A percentile compares a stretch with the other conserved stretches of the same genome.
phyloP scores from a whole-genome alignment of 768 basidiomycete genomes.

The Panellus pusillus region DNA sequence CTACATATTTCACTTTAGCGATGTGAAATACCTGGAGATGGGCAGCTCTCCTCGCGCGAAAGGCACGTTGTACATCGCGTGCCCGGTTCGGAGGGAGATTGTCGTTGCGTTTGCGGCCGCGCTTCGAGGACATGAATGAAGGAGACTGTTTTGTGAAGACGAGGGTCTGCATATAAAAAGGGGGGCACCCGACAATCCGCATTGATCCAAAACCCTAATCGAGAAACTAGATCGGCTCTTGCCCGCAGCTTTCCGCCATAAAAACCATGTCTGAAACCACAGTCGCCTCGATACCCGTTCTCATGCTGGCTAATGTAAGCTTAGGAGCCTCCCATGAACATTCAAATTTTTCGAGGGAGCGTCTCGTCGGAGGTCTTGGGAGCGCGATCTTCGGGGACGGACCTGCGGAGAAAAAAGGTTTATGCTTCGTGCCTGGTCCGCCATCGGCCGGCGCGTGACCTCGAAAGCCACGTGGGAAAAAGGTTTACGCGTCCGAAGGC shows the following conservation, averaged over 20 bases:
- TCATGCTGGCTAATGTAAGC: slow-evolving; percentile 6
- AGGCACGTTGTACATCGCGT: slow-evolving; percentile 86
- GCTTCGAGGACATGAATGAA: slow-evolving; percentile 74
- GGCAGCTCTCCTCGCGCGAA: slow-evolving; percentile 84
- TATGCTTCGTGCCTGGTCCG: too few species aligned
- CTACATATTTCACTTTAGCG: slow-evolving; percentile 42
- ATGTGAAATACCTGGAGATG: slow-evolving; percentile 63
- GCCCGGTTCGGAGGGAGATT: slow-evolving; percentile 80
- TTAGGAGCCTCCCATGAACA: not conserved
- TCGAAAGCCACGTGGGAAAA: too few species aligned
- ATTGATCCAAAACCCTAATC: slow-evolving; percentile 4
- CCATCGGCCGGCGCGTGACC: too few species aligned
- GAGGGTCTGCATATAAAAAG: slow-evolving; percentile 42
- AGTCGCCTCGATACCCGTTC: slow-evolving; percentile 1
- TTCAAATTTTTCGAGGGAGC: too few species aligned
- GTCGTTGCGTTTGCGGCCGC: slow-evolving; percentile 83
- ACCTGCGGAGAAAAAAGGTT: too few species aligned
- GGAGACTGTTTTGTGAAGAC: slow-evolving; percentile 31
- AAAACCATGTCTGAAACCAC: slow-evolving; percentile 10
- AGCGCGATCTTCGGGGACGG: not conserved
- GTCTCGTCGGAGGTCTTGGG: too few species aligned
- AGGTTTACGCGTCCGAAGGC: too few species aligned
- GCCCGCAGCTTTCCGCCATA: not conserved
- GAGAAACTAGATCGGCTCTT: slow-evolving; percentile 8
- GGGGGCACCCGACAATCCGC: slow-evolving; percentile 23